Evolutionary conservation across 192 early-diverging fungal species (phyloP).

Genomic region (Rhizoclosmatium sp.): DNA sequence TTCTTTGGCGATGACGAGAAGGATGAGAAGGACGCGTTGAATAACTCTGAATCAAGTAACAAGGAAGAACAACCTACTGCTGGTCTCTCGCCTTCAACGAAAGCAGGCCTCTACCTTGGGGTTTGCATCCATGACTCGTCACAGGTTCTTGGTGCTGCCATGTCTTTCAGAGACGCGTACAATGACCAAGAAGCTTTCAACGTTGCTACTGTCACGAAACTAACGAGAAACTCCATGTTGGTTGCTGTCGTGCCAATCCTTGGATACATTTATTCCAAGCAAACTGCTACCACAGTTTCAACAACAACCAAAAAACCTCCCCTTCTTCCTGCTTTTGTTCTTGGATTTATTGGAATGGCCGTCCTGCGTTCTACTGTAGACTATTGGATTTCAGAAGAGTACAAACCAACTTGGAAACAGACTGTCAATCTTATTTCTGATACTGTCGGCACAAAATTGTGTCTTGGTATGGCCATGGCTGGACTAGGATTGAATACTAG

Average conservation of each 20-base stretch:
- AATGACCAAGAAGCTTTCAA: slow-evolving; percentile 19
- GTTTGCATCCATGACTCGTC: slow-evolving; percentile 16
- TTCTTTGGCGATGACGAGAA: slow-evolving; percentile 1
- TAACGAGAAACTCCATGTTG: slow-evolving; percentile 16
- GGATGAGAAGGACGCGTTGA: neutral
- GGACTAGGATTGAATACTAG: slow-evolving; percentile 2
- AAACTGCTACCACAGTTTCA: neutral
- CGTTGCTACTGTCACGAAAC: slow-evolving; percentile 21
- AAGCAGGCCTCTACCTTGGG: slow-evolving; percentile 20
- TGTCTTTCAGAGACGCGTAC: slow-evolving; percentile 24
- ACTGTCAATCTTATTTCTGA: neutral
- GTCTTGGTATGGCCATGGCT: slow-evolving; percentile 19
- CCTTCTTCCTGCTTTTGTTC: slow-evolving; percentile 15
- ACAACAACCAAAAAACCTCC: neutral
- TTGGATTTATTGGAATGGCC: slow-evolving; percentile 16
- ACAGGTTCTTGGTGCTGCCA: slow-evolving; percentile 22
- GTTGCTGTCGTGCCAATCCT: slow-evolving; percentile 19
- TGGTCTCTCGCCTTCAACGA: slow-evolving; percentile 4
- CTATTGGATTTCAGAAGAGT: neutral
- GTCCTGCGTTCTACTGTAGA: slow-evolving; percentile 6
- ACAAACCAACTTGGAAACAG: neutral
- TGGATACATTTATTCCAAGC: neutral
- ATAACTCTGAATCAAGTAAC: neutral
- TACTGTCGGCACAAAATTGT: slow-evolving; percentile 3
- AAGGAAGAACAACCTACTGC: neutral